Conservation (phyloP, 768 basidiomycete genomes). For the Tricholoma flavovirens region DNA sequence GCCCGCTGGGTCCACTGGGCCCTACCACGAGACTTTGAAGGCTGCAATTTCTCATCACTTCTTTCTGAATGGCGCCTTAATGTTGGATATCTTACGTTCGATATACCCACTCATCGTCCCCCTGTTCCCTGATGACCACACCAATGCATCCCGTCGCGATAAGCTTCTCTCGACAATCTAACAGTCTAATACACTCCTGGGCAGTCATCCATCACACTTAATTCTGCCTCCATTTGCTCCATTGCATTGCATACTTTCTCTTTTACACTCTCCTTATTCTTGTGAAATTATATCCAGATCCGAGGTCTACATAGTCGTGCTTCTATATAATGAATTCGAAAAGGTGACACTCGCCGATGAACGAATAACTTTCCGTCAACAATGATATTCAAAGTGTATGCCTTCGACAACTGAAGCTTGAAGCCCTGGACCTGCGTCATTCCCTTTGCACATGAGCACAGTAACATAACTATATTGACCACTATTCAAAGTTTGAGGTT, state of each 20-base stretch:
- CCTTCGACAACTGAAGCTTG: no score
- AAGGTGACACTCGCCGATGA: not conserved
- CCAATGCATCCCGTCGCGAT: slow-evolving; percentile 19
- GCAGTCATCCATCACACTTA: slow-evolving; percentile 9
- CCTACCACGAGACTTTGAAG: slow-evolving; percentile 49
- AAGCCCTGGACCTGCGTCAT: no score
- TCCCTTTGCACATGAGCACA: no score
- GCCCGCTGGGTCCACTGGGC: slow-evolving; percentile 57
- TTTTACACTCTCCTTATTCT: slow-evolving; percentile 7
- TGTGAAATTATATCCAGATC: slow-evolving; percentile 13
- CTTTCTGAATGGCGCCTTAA: slow-evolving; percentile 18
- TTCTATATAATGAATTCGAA: not conserved
- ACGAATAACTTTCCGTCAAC: not conserved
- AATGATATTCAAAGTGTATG: no score
- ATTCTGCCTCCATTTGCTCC: slow-evolving; percentile 9
- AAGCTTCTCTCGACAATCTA: slow-evolving; percentile 21
- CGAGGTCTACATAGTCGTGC: slow-evolving; percentile 5
- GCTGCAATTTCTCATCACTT: slow-evolving; percentile 15
- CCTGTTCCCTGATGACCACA: slow-evolving; percentile 22
- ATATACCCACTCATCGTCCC: slow-evolving; percentile 35
- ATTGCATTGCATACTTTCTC: slow-evolving; percentile 14
- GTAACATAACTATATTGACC: no score
- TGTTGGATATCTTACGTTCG: slow-evolving; percentile 28
- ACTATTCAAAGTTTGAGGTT: no score
- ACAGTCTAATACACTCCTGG: slow-evolving; percentile 29